Base-by-base conservation (phyloP, 352 stramenopile species). In the Phytophthora constricta region DNA sequence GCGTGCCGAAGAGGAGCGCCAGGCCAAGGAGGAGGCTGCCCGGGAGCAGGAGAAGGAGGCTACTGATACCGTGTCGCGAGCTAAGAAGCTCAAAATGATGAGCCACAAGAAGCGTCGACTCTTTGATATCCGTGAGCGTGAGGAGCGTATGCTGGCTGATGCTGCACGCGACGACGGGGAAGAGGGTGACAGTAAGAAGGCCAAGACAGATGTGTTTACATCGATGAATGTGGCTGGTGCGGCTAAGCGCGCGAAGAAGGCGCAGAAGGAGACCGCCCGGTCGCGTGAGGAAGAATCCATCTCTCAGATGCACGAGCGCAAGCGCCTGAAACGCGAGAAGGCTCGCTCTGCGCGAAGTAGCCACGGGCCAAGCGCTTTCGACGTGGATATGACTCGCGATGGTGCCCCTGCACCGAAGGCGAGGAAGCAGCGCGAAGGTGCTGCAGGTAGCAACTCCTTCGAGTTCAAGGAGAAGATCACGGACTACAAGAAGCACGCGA, bases 391-490 rank as follows among this genome's bases (percentile, higher is more conserved):
- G 70, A 87, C 82, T 25, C 57, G 49, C 26, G 72, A 74, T 22
- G 52, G 64, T 37, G 70, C 69, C 8, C 46, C 60, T 7, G 73
- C 77, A 47, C 58, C 68, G 52, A 78, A 77, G 70, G 37, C 54
- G 5, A 68, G 68, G 41, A 80, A 83, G 64, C 52, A 77, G 27
- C 74, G 76, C 28, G 65, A 89, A 47, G 77, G 65, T 22, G 62
- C 64, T 16, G 62, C 61, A 10, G 74, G 74, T 19, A 92, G 86
- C 68, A 88, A 82, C 53, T 54, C 67, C 25, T 96, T 92, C 62
- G 86, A 93, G 70, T 95, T 95, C 72, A 96, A 97, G 72, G 86
- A 96, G 80, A 96, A 96, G 61, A 96, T 97, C 71, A 97, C 90
- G 68, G 82, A 89, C 71, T 91, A 82, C 58, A 95, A 96, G 77